Percentiles rank a stretch among this genome's conserved stretches.
Conservation (phyloP, 257 asterid species). For the Nemophila menziesii region DNA sequence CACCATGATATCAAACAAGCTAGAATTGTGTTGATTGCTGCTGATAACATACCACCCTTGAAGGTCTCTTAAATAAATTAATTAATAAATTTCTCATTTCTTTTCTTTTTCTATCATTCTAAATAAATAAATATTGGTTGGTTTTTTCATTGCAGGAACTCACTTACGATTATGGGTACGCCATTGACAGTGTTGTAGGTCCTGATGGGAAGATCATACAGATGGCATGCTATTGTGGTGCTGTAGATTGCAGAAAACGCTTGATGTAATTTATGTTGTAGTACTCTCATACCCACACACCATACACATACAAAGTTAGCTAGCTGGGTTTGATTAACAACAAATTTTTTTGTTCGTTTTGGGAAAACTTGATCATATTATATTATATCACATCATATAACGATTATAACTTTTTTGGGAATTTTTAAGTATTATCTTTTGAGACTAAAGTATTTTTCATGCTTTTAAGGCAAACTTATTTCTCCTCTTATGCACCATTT, state of each 20-base stretch:
- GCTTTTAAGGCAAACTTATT: too few species aligned
- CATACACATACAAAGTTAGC: too few species aligned
- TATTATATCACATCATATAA: too few species aligned
- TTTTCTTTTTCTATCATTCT: neutral
- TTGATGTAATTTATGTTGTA: slow-evolving; percentile 28
- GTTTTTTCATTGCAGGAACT: slow-evolving; percentile 47
- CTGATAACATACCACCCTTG: slow-evolving; percentile 78
- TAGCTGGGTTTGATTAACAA: too few species aligned
- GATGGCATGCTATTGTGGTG: slow-evolving; percentile 67
- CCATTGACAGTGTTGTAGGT: slow-evolving; percentile 60
- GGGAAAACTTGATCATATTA: too few species aligned
- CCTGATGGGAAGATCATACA: slow-evolving; percentile 44
- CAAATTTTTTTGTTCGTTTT: too few species aligned
- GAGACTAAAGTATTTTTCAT: too few species aligned
- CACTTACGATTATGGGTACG: slow-evolving; percentile 68
- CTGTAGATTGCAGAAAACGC: slow-evolving; percentile 55
- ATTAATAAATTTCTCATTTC: neutral
- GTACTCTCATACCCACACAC: too few species aligned
- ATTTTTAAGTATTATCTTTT: too few species aligned
- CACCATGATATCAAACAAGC: slow-evolving; percentile 70
- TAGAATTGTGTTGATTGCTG: slow-evolving; percentile 59
- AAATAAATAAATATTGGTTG: neutral
- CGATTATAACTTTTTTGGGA: too few species aligned
- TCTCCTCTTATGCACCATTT: too few species aligned
- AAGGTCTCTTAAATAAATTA: slow-evolving; percentile 34